Base-by-base conservation (phyloP, 1,284 basidiomycete species). In the Tilletia indica region DNA sequence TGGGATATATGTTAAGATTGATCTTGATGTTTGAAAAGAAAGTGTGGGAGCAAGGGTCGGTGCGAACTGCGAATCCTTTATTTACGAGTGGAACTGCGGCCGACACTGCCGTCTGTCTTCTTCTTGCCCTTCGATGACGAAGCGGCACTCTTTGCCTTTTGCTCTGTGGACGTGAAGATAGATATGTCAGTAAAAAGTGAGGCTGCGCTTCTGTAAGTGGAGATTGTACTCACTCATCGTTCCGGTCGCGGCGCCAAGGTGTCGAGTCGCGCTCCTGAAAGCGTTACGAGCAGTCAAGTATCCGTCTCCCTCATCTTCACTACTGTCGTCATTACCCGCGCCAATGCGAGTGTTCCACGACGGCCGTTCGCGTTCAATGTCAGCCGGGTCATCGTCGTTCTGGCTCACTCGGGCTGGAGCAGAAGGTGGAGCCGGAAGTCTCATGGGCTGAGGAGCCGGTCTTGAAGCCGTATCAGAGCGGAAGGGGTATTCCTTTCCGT, bases 341-440 rank as follows among this genome's bases (percentile, higher is more conserved):
- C 78, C 74, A 48, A 81, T 77, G 34, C 82, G 75, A 51, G 77
- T 81, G n/a, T 71, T 76, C 82, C 82, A 83, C 38, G 71, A 67
- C 12, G 73, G 64, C n/a, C 72, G 58, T 67, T 78, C 74, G n/a
- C 81, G 75, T 9, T 69, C 71, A 0, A 74, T 69, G 51, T 77
- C 76, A 25, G 79, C 67, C 2, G 76, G 76, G 19, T n/a, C 9
- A 25, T 71, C 25, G 16, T 77, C 76, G 0, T 73, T 67, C 42
- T 78, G 75, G 66, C 76, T 77, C 25, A 70, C 66, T 12, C 74
- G 31, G n/a, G 39, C 54, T 68, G 72, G 70, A 21, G 71, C 71
- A 45, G 71, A 34, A 70, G n/a, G 78, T 66, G 61, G 77, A 68
- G 42, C 78, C 3, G 74, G 72, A 14, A 31, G 14, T 34, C 51